Evolutionary conservation across 1,139 yeast genomes (phyloP), one percentile per base, ranked within the genome.

Genomic region (Sugiyamaella grinbergsii): DNA sequence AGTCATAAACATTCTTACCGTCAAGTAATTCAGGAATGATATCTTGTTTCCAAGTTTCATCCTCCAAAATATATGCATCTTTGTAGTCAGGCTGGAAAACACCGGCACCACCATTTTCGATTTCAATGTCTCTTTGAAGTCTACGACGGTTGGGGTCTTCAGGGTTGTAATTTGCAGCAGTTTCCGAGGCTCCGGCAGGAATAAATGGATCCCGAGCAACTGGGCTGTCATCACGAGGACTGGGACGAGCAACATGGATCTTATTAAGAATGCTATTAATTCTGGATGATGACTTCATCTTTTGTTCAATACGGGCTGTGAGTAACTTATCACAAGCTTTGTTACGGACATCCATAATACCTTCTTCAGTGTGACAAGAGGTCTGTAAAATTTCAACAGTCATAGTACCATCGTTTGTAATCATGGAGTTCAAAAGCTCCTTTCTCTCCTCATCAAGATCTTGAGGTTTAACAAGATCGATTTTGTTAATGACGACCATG

Each of bases 21-120:
- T 93, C 91, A 69, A 93, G 76, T 51, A 93, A 79, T 76, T 93
- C 99, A 22, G 99, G 99, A 90, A 94, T 90, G 58, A 85, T 79
- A 70, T 93, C 99, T 59, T 89, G 81, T 80, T 93, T 93, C 99
- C 99, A 93, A 57, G 88, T 95, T 42, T 91, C 98, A 66, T 94
- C 94, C 61, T 93, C 98, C 61, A 93, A 77, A 55, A 93, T 64
- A 72, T 93, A 93, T 63, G 85, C 85, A 64, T 91, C 98, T 72
- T 90, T 88, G 74, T 91, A 78, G 74, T 94, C 89, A 65, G 93
- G 82, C 74, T 90, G 93, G 77, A 75, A 93, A 34, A 93, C 98
- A 78, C 98, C 98, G 26, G 98, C 97, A 68, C 98, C 98, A 66
- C 98, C 98, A 63, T 93, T 89, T 69, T 87, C 96, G 42, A 79